phyloP scores from a whole-genome alignment of 2,329 filamentous ascomycete species.

The Ustulina deusta region DNA sequence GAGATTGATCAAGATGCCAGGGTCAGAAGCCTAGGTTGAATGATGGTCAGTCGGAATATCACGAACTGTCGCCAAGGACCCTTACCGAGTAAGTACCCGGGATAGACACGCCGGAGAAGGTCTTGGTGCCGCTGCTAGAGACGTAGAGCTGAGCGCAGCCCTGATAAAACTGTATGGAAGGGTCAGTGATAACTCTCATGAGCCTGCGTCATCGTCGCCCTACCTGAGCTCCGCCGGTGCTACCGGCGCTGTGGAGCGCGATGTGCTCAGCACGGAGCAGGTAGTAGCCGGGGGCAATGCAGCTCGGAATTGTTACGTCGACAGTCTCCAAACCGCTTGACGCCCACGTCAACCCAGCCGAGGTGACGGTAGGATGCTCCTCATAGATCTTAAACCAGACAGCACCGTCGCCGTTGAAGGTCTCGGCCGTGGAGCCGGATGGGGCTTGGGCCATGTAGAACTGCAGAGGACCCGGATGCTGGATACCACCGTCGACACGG shows the following conservation, averaged over 20 bases:
- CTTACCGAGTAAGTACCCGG: slow-evolving; percentile 48
- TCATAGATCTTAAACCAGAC: slow-evolving; percentile 52
- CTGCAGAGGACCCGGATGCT: slow-evolving; percentile 47
- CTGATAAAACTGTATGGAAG: slow-evolving; percentile 48
- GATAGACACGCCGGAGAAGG: slow-evolving; percentile 46
- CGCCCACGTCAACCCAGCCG: slow-evolving; percentile 40
- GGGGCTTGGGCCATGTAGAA: slow-evolving; percentile 51
- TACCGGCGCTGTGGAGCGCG: slow-evolving; percentile 49
- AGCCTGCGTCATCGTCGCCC: background rate
- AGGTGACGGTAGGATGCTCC: slow-evolving; percentile 44
- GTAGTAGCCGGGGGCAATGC: slow-evolving; percentile 51
- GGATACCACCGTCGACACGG: slow-evolving; percentile 50
- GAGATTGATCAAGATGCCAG: slow-evolving; percentile 47
- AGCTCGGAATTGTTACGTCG: slow-evolving; percentile 49
- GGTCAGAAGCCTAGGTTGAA: slow-evolving; percentile 42
- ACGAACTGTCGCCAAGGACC: background rate
- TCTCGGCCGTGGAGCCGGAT: slow-evolving; percentile 43
- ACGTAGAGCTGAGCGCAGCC: slow-evolving; percentile 50
- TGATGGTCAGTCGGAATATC: slow-evolving; percentile 1
- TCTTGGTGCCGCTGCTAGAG: slow-evolving; percentile 48
- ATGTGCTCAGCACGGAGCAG: slow-evolving; percentile 54
- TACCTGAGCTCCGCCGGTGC: slow-evolving; percentile 48
- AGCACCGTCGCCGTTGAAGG: slow-evolving; percentile 46
- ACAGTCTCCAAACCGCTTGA: slow-evolving; percentile 40
- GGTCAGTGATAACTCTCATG: slow-evolving; percentile 8